Conservation (phyloP, 345 rosid genomes). For the Theobroma cacao region DNA sequence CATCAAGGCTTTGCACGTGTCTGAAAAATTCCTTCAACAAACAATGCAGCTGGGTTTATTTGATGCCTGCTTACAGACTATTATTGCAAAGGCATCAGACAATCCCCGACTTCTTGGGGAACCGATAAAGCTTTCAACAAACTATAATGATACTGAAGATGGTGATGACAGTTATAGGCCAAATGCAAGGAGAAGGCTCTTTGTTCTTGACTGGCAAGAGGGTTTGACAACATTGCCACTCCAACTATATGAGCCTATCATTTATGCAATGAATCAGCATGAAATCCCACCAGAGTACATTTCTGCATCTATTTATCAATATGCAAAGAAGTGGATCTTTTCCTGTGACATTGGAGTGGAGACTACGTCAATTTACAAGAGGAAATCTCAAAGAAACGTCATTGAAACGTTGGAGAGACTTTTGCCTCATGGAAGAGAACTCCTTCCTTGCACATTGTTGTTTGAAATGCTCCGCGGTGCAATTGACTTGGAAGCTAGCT, state of each 20-base stretch:
- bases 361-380: conserved; percentile 33
- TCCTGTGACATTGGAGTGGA: conserved; percentile 20
- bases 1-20: conserved; percentile 50
- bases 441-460: conserved; percentile 51
- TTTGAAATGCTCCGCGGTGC: conserved; percentile 58
- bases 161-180: conserved; percentile 42
- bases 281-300: conserved; percentile 39
- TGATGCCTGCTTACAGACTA: conserved; percentile 58
- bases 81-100: conserved; percentile 44
- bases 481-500: conserved; percentile 43
- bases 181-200: conserved; percentile 66
- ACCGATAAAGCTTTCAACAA: conserved; percentile 26
- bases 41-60: conserved; percentile 47
- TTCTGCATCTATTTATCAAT: conserved; percentile 55
- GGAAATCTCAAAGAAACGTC: conserved; percentile 39
- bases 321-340: conserved; percentile 50
- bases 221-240: conserved; percentile 58
- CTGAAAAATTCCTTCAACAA: conserved; percentile 32
- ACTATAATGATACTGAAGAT: conserved; percentile 23
- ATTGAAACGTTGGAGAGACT: conserved; percentile 68
- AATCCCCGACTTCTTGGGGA: conserved; percentile 70
- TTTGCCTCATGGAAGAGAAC: conserved; percentile 51
- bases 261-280: conserved; percentile 34
- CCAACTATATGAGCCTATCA: conserved; percentile 45
- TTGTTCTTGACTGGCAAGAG: conserved; percentile 54